These are phyloP conservation scores for Thozetella sp. DNA, from an alignment of 495 filamentous ascomycete genomes.

Conservation along the genomic window DNA sequence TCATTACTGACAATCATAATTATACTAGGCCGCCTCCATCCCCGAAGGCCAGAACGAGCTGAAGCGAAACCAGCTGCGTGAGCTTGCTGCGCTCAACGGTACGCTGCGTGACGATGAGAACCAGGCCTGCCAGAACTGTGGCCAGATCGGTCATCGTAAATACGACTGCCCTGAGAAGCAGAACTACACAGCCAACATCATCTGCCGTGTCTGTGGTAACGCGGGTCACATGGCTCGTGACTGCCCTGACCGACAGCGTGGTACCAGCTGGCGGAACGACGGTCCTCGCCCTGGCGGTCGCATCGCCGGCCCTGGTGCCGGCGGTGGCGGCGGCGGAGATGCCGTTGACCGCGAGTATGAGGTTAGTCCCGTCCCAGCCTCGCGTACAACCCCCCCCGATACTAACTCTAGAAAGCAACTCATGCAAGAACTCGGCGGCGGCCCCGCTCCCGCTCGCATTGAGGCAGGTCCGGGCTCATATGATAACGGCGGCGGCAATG, in stretches of 20 bases:
- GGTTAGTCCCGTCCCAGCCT: conserved; percentile 51
- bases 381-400: neutral
- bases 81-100: conserved; percentile 96
- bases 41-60: conserved; percentile 98
- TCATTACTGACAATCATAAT: neutral
- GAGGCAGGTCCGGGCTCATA: conserved; percentile 77
- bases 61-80: conserved; percentile 96
- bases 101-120: conserved; percentile 98
- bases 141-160: conserved; percentile 98
- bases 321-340: conserved; percentile 62
- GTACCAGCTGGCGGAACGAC: conserved; percentile 88
- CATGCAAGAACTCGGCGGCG: conserved; percentile 90
- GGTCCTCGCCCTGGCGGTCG: conserved; percentile 58
- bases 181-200: conserved; percentile 98
- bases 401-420: conserved; percentile 71
- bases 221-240: conserved; percentile 43
- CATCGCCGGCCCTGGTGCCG: conserved; percentile 44
- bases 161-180: conserved; percentile 98
- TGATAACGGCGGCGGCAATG: conserved; percentile 42
- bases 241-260: conserved; percentile 90
- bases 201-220: conserved; percentile 93
- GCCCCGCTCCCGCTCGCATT: conserved; percentile 75
- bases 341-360: conserved; percentile 93
- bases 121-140: conserved; percentile 99
- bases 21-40: conserved; percentile 85